A percentile compares a stretch with the other conserved stretches of the same genome.
Evolutionary conservation across 192 early-diverging fungal genomes (phyloP).

Genomic region (Coemansia biformis): DNA sequence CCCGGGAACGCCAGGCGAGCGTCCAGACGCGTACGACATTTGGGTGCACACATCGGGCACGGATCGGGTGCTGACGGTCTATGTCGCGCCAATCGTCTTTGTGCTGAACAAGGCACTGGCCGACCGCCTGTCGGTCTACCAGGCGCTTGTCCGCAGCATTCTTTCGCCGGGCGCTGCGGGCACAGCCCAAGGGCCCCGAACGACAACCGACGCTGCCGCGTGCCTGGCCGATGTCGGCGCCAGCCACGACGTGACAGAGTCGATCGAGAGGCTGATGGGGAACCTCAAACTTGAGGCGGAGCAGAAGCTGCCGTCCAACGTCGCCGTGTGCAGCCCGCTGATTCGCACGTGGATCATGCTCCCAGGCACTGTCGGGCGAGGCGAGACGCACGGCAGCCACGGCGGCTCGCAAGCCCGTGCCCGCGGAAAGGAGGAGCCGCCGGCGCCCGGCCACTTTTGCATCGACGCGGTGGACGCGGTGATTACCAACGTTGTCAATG

Average conservation of each 20-base stretch:
- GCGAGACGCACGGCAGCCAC: neutral
- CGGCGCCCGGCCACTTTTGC: constrained; percentile 41
- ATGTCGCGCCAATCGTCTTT: constrained; percentile 34
- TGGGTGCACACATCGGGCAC: constrained; percentile 27
- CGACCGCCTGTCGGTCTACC: constrained; percentile 31
- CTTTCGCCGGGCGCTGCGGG: neutral
- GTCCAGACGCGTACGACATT: constrained; percentile 31
- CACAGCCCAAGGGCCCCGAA: too few relatives aligned
- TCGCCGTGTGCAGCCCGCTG: constrained; percentile 45
- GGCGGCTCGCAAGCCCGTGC: too few relatives aligned
- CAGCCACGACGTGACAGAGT: constrained; percentile 18
- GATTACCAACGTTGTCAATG: constrained; percentile 49
- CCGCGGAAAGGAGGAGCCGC: constrained; percentile 11
- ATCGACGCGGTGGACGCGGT: constrained; percentile 47
- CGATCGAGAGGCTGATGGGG: constrained; percentile 43
- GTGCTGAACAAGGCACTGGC: constrained; percentile 37
- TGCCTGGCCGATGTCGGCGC: neutral
- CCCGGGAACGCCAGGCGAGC: neutral
- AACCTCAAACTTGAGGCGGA: constrained; percentile 25
- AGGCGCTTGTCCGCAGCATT: constrained; percentile 17
- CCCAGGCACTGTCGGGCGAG: constrained; percentile 13
- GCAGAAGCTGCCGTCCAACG: constrained; percentile 29
- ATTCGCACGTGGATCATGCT: constrained; percentile 46
- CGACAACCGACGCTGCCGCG: neutral
- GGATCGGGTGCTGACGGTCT: constrained; percentile 25